Evolutionary conservation across 2,329 filamentous ascomycete species (phyloP).

Genomic region (Epichloe scottii): DNA sequence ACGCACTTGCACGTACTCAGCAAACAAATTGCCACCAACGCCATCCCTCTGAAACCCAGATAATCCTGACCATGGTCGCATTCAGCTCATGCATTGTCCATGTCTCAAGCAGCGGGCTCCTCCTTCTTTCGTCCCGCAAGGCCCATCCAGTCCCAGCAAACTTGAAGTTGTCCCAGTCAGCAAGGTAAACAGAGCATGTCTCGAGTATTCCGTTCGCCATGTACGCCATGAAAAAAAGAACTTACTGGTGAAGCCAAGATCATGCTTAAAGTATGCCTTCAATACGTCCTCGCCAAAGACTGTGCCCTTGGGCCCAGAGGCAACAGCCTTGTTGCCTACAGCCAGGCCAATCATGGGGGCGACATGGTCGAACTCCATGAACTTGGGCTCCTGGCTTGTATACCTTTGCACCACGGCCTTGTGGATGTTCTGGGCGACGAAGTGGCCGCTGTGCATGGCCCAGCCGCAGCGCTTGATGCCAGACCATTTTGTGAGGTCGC

Average conservation of each 20-base stretch:
- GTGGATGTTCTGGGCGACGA: conserved; percentile 54
- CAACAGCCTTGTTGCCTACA: conserved; percentile 56
- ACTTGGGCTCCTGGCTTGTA: conserved; percentile 28
- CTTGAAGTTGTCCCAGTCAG: conserved; percentile 16
- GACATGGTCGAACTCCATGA: conserved; percentile 38
- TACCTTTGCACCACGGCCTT: conserved; percentile 40
- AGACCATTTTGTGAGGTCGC: conserved; percentile 59
- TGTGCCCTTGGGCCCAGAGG: conserved; percentile 47
- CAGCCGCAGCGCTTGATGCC: conserved; percentile 70
- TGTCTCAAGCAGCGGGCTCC: conserved; percentile 3
- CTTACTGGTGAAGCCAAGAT: conserved; percentile 53
- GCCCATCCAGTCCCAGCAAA: conserved; percentile 43
- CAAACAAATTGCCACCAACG: background rate
- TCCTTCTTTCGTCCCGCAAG: conserved; percentile 24
- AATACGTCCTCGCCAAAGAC: conserved; percentile 49
- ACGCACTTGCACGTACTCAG: no score
- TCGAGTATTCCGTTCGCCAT: no score
- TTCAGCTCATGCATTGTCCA: background rate
- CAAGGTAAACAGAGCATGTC: no score
- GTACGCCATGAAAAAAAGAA: conserved; percentile 9
- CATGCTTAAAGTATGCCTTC: conserved; percentile 52
- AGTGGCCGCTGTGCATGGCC: conserved; percentile 62
- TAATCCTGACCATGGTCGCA: background rate
- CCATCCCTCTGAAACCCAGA: background rate
- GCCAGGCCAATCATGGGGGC: conserved; percentile 59